Conservation (phyloP, 495 filamentous ascomycete genomes). For the Penicillium pulvis region DNA sequence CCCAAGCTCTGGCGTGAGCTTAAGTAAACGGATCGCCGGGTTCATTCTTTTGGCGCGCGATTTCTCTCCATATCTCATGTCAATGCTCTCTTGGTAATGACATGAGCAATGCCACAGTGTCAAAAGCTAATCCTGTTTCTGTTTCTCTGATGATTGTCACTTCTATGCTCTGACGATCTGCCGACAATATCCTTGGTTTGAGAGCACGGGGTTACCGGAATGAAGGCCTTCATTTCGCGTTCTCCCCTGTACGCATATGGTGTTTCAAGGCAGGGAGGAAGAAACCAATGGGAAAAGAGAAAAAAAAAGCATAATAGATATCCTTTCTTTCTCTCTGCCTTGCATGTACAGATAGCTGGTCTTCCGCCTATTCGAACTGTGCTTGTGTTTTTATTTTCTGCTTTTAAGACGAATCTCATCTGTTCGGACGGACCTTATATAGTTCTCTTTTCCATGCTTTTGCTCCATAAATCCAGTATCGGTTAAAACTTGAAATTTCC, state of each 20-base stretch:
- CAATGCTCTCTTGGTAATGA: slow-evolving; percentile 5
- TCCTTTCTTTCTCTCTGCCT: slow-evolving; percentile 30
- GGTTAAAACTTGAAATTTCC: no score
- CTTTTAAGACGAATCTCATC: slow-evolving; percentile 37
- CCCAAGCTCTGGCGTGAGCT: slow-evolving; percentile 91
- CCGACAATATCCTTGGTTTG: slow-evolving; percentile 28
- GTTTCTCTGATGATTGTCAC: slow-evolving; percentile 28
- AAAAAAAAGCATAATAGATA: slow-evolving; percentile 33
- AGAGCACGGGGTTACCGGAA: slow-evolving; percentile 21
- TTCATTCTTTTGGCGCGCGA: slow-evolving; percentile 10
- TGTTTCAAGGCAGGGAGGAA: slow-evolving; percentile 32
- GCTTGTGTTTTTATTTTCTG: slow-evolving; percentile 38
- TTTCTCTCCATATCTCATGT: slow-evolving; percentile 9
- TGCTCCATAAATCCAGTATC: neutral
- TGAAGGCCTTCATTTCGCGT: slow-evolving; percentile 15
- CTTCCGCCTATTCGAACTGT: slow-evolving; percentile 46
- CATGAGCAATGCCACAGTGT: slow-evolving; percentile 13
- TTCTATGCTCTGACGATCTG: slow-evolving; percentile 23
- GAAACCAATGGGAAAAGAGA: slow-evolving; percentile 20
- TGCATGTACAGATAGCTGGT: slow-evolving; percentile 57
- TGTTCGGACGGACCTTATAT: slow-evolving; percentile 20
- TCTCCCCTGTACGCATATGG: slow-evolving; percentile 32
- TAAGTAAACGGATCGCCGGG: slow-evolving; percentile 64
- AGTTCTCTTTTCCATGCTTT: neutral
- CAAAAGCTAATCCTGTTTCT: slow-evolving; percentile 19